Percentiles rank a stretch among this genome's conserved stretches.
Evolutionary conservation across 23 red algal species (phyloP).

Genomic region (Rhodosorus marinus): DNA sequence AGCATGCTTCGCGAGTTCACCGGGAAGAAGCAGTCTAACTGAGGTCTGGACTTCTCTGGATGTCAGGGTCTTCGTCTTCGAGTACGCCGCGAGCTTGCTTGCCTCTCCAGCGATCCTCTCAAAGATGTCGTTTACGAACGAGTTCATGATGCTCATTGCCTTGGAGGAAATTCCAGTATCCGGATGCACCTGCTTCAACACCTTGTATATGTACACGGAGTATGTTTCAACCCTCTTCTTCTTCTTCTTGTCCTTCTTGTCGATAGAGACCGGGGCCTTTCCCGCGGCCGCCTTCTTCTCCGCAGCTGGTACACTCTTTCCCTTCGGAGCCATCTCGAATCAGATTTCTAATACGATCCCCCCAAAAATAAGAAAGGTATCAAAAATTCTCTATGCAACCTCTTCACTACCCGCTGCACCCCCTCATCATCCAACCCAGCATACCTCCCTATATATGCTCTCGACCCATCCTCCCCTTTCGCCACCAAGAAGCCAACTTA

Average conservation of each 20-base stretch:
- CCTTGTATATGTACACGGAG: slow-evolving; percentile 99
- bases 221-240: slow-evolving; percentile 95
- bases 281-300: slow-evolving; percentile 94
- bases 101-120: slow-evolving; percentile 90
- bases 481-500: no score
- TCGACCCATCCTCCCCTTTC: no score
- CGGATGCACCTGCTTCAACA: slow-evolving; percentile 98
- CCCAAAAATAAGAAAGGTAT: no score
- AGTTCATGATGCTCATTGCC: slow-evolving; percentile 99
- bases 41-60: slow-evolving; percentile 97
- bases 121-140: slow-evolving; percentile 93
- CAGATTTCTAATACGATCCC: no score
- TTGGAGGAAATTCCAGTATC: slow-evolving; percentile 98
- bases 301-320: slow-evolving; percentile 82
- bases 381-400: no score
- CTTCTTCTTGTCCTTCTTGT: slow-evolving; percentile 54
- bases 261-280: slow-evolving; percentile 17
- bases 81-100: slow-evolving; percentile 81
- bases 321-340: slow-evolving; percentile 85
- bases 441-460: no score
- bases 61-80: slow-evolving; percentile 97
- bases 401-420: no score
- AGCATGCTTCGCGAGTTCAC: slow-evolving; percentile 96
- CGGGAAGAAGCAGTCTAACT: slow-evolving; percentile 84
- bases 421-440: no score